phyloP scores from a whole-genome alignment of 805 yeast species.

The Candida vaughaniae region DNA sequence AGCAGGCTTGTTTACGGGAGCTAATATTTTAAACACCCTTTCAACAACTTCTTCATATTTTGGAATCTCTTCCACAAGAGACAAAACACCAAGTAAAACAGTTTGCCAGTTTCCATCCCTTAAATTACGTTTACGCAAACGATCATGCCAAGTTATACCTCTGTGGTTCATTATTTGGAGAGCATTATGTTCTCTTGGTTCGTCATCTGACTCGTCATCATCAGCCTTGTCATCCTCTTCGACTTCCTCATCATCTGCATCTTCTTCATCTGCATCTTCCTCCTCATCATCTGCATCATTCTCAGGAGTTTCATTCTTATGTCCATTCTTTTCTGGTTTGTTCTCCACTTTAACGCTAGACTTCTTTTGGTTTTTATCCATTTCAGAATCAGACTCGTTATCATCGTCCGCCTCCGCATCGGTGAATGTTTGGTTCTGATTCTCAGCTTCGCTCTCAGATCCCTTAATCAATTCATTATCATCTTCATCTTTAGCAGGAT shows the following conservation, averaged over 20 bases:
- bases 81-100: slow-evolving; percentile 69
- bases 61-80: slow-evolving; percentile 56
- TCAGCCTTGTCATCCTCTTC: slow-evolving; percentile 16
- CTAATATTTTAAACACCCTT: slow-evolving; percentile 50
- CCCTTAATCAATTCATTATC: slow-evolving; percentile 18
- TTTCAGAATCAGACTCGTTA: slow-evolving; percentile 21
- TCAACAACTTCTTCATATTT: slow-evolving; percentile 50
- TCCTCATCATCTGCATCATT: slow-evolving; percentile 20
- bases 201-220: slow-evolving; percentile 20
- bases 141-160: slow-evolving; percentile 71
- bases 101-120: slow-evolving; percentile 86
- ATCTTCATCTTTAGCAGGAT: slow-evolving; percentile 15
- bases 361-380: too few relatives aligned
- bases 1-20: slow-evolving; percentile 54
- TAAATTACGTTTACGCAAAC: slow-evolving; percentile 71
- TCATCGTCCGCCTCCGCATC: slow-evolving; percentile 18
- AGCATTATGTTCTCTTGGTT: slow-evolving; percentile 40
- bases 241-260: slow-evolving; percentile 18
- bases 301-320: slow-evolving; percentile 14
- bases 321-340: slow-evolving; percentile 14
- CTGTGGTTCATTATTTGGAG: slow-evolving; percentile 52
- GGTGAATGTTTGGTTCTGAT: slow-evolving; percentile 15
- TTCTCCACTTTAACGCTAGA: too few relatives aligned
- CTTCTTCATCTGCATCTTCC: slow-evolving; percentile 18
- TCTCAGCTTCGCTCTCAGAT: slow-evolving; percentile 20